Evolutionary conservation across 306 rosid genomes (phyloP), one percentile per base, ranked within the genome.

Genomic region (Glycine latifolia): DNA sequence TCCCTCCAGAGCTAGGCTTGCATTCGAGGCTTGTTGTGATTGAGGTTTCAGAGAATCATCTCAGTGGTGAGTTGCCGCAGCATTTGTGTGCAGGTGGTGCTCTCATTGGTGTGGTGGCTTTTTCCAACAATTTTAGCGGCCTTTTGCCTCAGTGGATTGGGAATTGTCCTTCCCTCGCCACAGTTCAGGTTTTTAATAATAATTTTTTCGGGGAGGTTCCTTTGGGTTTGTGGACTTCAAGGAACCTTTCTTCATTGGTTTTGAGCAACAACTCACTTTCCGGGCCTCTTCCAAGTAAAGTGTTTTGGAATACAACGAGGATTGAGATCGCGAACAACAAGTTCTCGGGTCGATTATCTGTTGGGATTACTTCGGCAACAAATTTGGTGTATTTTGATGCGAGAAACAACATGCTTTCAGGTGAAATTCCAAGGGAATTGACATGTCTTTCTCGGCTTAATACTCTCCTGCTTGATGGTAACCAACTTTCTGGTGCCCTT

Each of bases 171-270:
- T 76, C 94, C 50, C 82, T 93, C 49, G 60, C 48, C 14, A 67
- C 83, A 0, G 65, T 95, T 79, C 86, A 83, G 87, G 82, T 95
- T 67, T 69, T 69, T 60, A 43, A 56, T 52, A 95, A 95, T 86
- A 84, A 72, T 3, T 84, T 95, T 59, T 90, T 87, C 0, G 99
- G 98, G 56, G 91, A 87, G 86, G 52, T 93, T 73, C 98, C 99
- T 65, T 31, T 44, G 20, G 91, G 90, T 16, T 75, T 90, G 67
- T 95, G 98, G 98, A 88, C 81, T 56, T 76, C 82, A 31, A 59
- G 46, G 13, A 91, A 82, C 52, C 80, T 95, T 37, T 71, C 92
- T 3, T 87, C 73, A 53, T 71, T 95, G 87, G 88, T 87, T 88
- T 10, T 92, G 15, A 91, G 91, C 62, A 81, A 83, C 67, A 95